These are phyloP conservation scores for Colletotrichum sublineola DNA, from an alignment of 2,329 filamentous ascomycete genomes.

Conservation along the genomic window DNA sequence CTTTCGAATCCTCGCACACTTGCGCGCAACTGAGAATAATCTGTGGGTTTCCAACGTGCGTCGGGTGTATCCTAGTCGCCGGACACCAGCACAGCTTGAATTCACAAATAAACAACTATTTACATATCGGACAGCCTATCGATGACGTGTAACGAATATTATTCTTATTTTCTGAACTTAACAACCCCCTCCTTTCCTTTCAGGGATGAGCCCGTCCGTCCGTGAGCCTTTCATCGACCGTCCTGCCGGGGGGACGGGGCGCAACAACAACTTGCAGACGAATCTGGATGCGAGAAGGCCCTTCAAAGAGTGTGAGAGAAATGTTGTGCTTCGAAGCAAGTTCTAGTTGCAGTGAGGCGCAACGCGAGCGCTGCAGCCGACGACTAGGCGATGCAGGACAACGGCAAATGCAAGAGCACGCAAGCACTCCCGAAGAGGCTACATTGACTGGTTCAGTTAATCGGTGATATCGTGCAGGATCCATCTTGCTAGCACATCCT, in stretches of 20 bases:
- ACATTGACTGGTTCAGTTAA: conserved; percentile 18
- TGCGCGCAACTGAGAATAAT: background rate
- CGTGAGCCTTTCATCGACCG: conserved; percentile 17
- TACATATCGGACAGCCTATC: conserved; percentile 22
- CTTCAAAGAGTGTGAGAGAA: background rate
- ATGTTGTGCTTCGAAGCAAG: conserved; percentile 26
- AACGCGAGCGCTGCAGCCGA: conserved; percentile 21
- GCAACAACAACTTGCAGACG: conserved; percentile 19
- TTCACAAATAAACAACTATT: conserved; percentile 19
- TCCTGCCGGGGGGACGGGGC: conserved; percentile 18
- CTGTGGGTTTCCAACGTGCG: conserved; percentile 33
- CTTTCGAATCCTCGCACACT: conserved; percentile 1
- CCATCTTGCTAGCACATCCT: conserved; percentile 25
- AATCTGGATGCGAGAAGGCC: conserved; percentile 1
- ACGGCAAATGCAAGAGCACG: conserved; percentile 8
- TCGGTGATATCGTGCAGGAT: conserved; percentile 34
- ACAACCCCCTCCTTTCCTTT: background rate
- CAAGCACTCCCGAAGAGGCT: conserved; percentile 29
- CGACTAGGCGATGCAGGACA: conserved; percentile 30
- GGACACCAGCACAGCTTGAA: conserved; percentile 1
- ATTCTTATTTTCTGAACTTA: background rate
- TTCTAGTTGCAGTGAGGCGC: conserved; percentile 30
- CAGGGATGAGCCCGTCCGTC: conserved; percentile 20
- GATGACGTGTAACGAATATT: conserved; percentile 21
- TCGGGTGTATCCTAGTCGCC: conserved; percentile 7